Conservation (phyloP, 306 rosid genomes). For the Astragalus membranaceus region DNA sequence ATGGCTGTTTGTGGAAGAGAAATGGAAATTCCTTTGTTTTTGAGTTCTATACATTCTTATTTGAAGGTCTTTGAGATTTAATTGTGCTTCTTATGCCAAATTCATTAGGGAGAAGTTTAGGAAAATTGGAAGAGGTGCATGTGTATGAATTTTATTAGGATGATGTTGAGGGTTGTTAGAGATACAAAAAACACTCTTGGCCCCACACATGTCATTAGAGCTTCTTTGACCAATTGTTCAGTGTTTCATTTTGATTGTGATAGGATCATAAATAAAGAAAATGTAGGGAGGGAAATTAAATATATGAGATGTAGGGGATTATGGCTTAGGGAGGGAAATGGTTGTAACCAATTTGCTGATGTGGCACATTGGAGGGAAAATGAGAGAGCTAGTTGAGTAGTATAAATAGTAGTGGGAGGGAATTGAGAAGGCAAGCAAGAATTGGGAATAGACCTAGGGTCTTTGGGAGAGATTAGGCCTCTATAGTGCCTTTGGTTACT, state of each 20-base stretch:
- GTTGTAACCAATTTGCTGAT: no score
- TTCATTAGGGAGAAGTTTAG: neutral
- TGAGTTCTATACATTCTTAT: neutral
- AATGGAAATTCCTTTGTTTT: neutral
- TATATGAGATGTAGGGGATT: no score
- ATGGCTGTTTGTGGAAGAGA: neutral
- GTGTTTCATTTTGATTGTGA: neutral
- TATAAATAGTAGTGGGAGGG: no score
- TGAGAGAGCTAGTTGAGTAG: no score
- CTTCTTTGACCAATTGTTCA: neutral
- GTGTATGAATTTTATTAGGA: neutral
- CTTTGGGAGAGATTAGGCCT: no score
- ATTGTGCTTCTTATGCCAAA: neutral
- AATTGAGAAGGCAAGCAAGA: no score
- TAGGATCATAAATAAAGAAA: no score
- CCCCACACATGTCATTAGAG: neutral
- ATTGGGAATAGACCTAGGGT: no score
- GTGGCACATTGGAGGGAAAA: no score
- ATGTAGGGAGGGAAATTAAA: no score
- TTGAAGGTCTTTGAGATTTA: neutral
- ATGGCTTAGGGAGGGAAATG: no score
- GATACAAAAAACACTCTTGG: neutral
- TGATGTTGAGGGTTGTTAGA: conserved; percentile 9
- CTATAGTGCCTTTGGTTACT: no score
- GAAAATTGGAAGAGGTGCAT: neutral